Conservation (phyloP, 2,329 filamentous ascomycete genomes). For the Fusarium domesticum region DNA sequence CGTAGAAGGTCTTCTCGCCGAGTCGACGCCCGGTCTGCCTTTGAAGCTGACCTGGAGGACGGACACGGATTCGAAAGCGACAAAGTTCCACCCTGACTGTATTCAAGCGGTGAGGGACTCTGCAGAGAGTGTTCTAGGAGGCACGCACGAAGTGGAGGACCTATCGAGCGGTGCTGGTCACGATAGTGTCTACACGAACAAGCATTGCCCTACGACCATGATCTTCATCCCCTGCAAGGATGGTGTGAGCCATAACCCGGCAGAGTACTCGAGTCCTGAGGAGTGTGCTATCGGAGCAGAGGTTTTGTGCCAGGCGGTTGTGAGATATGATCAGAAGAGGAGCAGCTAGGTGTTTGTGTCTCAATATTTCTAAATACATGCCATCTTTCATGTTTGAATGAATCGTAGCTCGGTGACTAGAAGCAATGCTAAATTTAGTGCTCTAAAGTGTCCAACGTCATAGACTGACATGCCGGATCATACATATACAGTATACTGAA, state of each 20-base stretch:
- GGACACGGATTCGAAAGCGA: slow-evolving; percentile 58
- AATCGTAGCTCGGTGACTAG: too few species aligned
- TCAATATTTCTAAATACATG: too few species aligned
- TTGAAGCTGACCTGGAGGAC: slow-evolving; percentile 47
- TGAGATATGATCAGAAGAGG: slow-evolving; percentile 26
- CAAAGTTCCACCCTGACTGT: slow-evolving; percentile 64
- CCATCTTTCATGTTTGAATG: too few species aligned
- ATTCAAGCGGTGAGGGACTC: slow-evolving; percentile 61
- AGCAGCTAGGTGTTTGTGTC: background rate
- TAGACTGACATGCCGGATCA: too few species aligned
- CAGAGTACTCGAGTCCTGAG: slow-evolving; percentile 36
- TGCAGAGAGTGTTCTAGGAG: slow-evolving; percentile 51
- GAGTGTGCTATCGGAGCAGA: slow-evolving; percentile 31
- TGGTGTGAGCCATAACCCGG: slow-evolving; percentile 39
- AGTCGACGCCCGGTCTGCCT: slow-evolving; percentile 17
- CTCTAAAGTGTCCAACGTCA: too few species aligned
- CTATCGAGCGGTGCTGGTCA: slow-evolving; percentile 40
- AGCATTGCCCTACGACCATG: slow-evolving; percentile 37
- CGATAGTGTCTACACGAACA: slow-evolving; percentile 37
- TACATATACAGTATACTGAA: too few species aligned
- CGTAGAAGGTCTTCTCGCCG: slow-evolving; percentile 34
- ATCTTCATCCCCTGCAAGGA: slow-evolving; percentile 38
- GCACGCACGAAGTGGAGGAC: slow-evolving; percentile 34
- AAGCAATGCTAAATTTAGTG: too few species aligned
- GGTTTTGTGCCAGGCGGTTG: slow-evolving; percentile 23